Evolutionary conservation across 1,284 basidiomycete species (phyloP).

Genomic region (Sporisorium scitamineum): DNA sequence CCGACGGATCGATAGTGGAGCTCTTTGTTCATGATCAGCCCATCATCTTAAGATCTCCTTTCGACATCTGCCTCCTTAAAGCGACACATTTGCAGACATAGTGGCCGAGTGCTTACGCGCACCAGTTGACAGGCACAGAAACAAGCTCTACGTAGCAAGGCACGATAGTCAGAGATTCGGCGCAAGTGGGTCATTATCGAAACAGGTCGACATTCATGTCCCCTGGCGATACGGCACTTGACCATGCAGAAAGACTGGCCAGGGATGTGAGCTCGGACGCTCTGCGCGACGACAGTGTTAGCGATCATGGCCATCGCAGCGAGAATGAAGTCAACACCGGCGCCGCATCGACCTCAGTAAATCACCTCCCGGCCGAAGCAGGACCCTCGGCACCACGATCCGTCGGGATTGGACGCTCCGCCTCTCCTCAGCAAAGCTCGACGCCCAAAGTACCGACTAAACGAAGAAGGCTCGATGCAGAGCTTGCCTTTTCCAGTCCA

Average conservation of each 20-base stretch:
- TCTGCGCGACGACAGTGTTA: not conserved
- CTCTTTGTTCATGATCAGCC: slow-evolving; percentile 8
- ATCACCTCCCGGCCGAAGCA: slow-evolving; percentile 12
- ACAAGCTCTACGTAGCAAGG: not conserved
- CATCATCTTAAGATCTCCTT: not conserved
- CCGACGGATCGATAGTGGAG: slow-evolving; percentile 13
- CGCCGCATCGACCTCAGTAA: slow-evolving; percentile 2
- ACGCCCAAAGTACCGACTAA: slow-evolving; percentile 41
- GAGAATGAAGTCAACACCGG: slow-evolving; percentile 9
- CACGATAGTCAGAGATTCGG: slow-evolving; percentile 1
- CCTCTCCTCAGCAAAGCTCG: slow-evolving; percentile 15
- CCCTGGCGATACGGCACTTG: slow-evolving; percentile 26
- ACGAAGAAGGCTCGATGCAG: slow-evolving; percentile 55
- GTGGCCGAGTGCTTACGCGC: not conserved
- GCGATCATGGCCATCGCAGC: not conserved
- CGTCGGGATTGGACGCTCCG: slow-evolving; percentile 15
- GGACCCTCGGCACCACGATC: slow-evolving; percentile 23
- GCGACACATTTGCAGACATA: not conserved
- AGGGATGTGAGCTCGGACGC: slow-evolving; percentile 32
- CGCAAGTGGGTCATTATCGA: slow-evolving; percentile 7
- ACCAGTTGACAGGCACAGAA: not conserved
- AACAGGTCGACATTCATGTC: slow-evolving; percentile 37
- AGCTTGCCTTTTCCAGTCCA: slow-evolving; percentile 63
- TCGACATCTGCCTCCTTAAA: not conserved
- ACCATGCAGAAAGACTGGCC: slow-evolving; percentile 32